Base-by-base conservation (phyloP, 495 filamentous ascomycete genomes). In the Neurospora sp. region DNA sequence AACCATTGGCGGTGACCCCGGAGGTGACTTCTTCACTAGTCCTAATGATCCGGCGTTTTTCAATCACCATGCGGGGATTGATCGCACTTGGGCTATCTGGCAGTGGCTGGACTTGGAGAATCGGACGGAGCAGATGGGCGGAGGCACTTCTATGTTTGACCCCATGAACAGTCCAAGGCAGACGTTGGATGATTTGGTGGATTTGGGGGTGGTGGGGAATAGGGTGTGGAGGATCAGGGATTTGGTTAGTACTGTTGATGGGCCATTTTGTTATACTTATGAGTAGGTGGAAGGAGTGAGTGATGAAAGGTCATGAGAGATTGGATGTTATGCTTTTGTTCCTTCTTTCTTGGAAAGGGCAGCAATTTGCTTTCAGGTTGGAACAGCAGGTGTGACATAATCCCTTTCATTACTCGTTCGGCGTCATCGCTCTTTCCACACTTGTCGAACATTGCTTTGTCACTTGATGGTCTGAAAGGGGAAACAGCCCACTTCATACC, bases 31-130 rank as follows among this genome's bases (percentile, higher is more conserved):
- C 42, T 92, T 84, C 78, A 84, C 82, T 18, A 87, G 84, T 61
- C 88, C 90, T n/a, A 88, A 88, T 27, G 91, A 93, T 72, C 90
- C 91, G 20, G 85, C 84, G 9, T 93, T 93, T 79, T 93, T 82
- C 78, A 81, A 88, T 22, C 90, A 92, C 78, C 91, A 93, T 78
- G 85, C 82, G 41, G 87, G 88, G 86, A 86, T 93, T 70, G 91
- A 93, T 78, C 87, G 89, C 9, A 77, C 86, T 9, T 93, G 87
- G 86, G 86, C 86, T 81, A 89, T 91, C 53, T 93, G 91, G 91
- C 90, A 93, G 76, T 74, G 69, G 22, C 79, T 84, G 73, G 79
- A 85, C 73, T 75, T 82, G 10, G 69, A 75, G 42, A 81, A 76
- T 14, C 70, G 83, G 35, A 72, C 75, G 72, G 45, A 74, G 61